Conservation (phyloP, 1,139 yeast genomes). For the Candida glucosophila region DNA sequence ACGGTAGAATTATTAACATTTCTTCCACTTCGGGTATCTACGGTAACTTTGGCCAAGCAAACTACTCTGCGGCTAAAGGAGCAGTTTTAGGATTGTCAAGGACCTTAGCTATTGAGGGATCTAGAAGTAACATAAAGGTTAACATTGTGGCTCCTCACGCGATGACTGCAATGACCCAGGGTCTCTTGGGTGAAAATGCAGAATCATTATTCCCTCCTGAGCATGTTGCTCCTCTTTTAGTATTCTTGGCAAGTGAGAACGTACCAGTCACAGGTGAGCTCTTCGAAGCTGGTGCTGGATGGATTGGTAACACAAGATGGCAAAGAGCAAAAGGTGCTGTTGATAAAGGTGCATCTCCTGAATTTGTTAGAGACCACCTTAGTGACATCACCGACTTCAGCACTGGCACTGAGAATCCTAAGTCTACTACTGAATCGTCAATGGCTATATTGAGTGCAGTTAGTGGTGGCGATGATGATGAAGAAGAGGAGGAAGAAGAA, state of each 20-base stretch:
- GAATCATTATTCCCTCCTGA: conserved; percentile 77
- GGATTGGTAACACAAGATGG: conserved; percentile 95
- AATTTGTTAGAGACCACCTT: conserved; percentile 65
- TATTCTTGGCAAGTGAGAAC: conserved; percentile 66
- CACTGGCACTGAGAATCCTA: conserved; percentile 50
- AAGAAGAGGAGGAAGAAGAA: conserved; percentile 39
- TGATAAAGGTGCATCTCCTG: conserved; percentile 52
- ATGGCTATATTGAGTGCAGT: conserved; percentile 69
- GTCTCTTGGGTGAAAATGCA: conserved; percentile 73
- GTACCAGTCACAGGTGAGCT: conserved; percentile 42
- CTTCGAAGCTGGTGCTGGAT: conserved; percentile 67
- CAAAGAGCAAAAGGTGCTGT: conserved; percentile 87
- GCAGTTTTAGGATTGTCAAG: conserved; percentile 81
- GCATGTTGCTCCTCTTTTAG: conserved; percentile 86
- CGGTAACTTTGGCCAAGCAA: conserved; percentile 96
- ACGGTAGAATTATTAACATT: conserved; percentile 80
- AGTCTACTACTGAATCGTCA: conserved; percentile 66
- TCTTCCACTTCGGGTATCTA: conserved; percentile 95
- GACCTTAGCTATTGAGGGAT: conserved; percentile 88
- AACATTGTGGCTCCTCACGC: conserved; percentile 95
- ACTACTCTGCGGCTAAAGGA: conserved; percentile 89
- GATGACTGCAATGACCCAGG: conserved; percentile 92
- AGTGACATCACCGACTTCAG: conserved; percentile 57
- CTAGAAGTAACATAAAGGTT: conserved; percentile 63
- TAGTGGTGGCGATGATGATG: conserved; percentile 42